Percentiles rank a stretch among this genome's conserved stretches.
phyloP scores from a whole-genome alignment of 2,329 filamentous ascomycete genomes.

The Venturia oleaginea region DNA sequence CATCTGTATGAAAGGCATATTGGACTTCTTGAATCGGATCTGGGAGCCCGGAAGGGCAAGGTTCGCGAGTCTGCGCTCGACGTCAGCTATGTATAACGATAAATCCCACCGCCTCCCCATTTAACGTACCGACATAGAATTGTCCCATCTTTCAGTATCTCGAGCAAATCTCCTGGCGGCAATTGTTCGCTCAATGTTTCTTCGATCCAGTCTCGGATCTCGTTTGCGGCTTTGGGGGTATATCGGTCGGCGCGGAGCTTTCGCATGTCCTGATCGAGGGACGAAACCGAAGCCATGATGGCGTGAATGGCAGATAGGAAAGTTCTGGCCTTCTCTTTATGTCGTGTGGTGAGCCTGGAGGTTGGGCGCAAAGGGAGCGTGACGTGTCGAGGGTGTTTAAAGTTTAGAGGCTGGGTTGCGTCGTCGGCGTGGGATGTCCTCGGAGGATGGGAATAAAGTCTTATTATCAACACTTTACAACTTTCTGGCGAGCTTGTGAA shows the following conservation, averaged over 20 bases:
- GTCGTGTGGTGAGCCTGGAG: conserved; percentile 2
- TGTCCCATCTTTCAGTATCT: conserved; percentile 81
- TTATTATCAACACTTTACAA: neutral
- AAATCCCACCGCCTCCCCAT: neutral
- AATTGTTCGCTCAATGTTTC: conserved; percentile 65
- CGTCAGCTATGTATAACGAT: neutral
- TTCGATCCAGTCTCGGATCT: conserved; percentile 81
- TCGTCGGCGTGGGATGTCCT: conserved; percentile 10
- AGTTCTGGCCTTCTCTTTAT: neutral
- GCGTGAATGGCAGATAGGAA: neutral
- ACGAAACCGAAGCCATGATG: conserved; percentile 83
- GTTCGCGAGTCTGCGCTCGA: conserved; percentile 61
- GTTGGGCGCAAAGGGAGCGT: conserved; percentile 6
- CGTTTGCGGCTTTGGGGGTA: conserved; percentile 80
- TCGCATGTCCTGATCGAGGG: conserved; percentile 90
- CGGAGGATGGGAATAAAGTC: neutral
- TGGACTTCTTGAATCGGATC: conserved; percentile 81
- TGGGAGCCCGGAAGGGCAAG: conserved; percentile 65
- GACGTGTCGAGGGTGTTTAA: neutral
- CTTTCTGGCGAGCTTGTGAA: neutral
- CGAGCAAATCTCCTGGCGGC: conserved; percentile 66
- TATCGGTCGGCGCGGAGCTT: conserved; percentile 87
- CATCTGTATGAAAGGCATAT: conserved; percentile 99
- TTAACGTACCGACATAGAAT: conserved; percentile 70
- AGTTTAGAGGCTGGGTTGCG: neutral